Base-by-base conservation (phyloP, 345 rosid genomes). In the Aquilaria malaccensis region DNA sequence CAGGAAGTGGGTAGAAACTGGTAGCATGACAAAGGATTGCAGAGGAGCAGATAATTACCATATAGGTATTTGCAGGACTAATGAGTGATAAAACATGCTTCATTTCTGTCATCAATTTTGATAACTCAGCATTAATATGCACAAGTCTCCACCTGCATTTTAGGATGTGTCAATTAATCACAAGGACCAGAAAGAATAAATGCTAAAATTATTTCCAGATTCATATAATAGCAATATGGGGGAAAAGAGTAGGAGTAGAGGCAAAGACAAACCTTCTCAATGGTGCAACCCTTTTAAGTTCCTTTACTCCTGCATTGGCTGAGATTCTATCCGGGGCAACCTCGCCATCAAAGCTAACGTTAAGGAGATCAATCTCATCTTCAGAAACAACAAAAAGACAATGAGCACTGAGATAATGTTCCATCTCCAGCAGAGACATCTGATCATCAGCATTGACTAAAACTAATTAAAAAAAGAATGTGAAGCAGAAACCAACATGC, bases 321-420 rank as follows among this genome's bases (percentile, higher is more conserved):
- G 94, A 81, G 66, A 89, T 83, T 74, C 98, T 83, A 71, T 93
- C 98, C 55, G 97, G 98, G 65, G 98, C 98, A 70, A 77, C 65
- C 65, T 81, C 78, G 41, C 97, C 88, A 61, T 93, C 98, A 72
- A 93, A 93, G 66, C 98, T 89, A 51, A 93, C 84, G 76, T 87
- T 89, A 56, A 93, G 96, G 32, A 93, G 83, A 70, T 93, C 98
- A 70, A 93, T 81, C 65, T 80, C 94, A 81, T 76, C 98, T 93
- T 81, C 67, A 69, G 37, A 43, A 61, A 46, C 13, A 72, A 55
- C 4, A 33, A 62, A 51, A 30, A 48, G 14, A 64, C 33, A 66
- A 66, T 51, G 10, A 64, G 14, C 50, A 37, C 7, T 33, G 13
- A 53, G 61, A 15, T 7, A 3, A 54, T 6, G 33, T 49, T 64